Base-by-base conservation (phyloP, 805 yeast species). In the Dipodascus geniculatus region DNA sequence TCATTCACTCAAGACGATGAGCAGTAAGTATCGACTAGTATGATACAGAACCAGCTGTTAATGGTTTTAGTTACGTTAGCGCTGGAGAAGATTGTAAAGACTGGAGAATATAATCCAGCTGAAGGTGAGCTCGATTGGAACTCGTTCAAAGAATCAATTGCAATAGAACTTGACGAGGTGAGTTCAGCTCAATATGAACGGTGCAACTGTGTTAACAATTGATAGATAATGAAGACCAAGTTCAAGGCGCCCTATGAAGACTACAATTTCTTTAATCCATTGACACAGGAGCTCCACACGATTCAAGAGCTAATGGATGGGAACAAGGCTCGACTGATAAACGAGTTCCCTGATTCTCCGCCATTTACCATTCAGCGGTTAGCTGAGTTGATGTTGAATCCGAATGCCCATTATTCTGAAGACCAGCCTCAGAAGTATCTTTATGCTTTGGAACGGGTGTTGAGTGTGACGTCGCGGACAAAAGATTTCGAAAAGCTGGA, bases 301-400 rank as follows among this genome's bases (percentile, higher is more conserved):
- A 51, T 57, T 14, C 53, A 38, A 2, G 59, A 56, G 14, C 22
- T 57, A 22, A 42, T 35, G 2, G 42, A 38, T 19, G 51, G 47
- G 8, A 35, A 57, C n/a, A 49, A 56, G 33, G 35, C 28, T 11
- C 17, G 38, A 23, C 48, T 63, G 14, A 28, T 38, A 14, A 56
- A 50, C n/a, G 48, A 57, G 20, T 65, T 65, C 52, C 49, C 56
- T 14, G 55, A 52, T 8, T 54, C 52, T n/a, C 72, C 74, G 6
- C 74, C 74, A 1, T 70, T 65, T 54, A 69, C 74, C 4, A 44
- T 71, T 4, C 73, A 70, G 56, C 58, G 74, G 22, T 48, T 70
- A 24, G 67, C 69, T 3, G 74, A 70, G 54, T 60, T 70, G 38
- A 57, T 69, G 22, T 33, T 54, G 3, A 54, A 58, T 3, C 70